Evolutionary conservation across 176 grass and related monocot genomes (phyloP).

Genomic region (Panicum miliaceum): DNA sequence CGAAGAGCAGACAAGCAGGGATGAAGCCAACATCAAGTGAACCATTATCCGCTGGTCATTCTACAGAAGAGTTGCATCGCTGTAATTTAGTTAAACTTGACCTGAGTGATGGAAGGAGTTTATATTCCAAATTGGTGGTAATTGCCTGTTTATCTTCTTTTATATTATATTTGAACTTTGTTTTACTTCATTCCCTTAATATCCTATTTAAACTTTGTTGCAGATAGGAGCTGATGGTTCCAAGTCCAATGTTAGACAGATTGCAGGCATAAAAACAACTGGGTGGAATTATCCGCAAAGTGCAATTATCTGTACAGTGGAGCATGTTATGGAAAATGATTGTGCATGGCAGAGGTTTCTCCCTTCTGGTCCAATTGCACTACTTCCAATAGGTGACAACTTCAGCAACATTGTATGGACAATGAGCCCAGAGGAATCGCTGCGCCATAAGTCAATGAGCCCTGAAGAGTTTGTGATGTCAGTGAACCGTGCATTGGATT

Average conservation of each 20-base stretch:
- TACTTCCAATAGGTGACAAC: constrained; percentile 74
- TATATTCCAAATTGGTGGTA: constrained; percentile 96
- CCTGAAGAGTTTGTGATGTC: constrained; percentile 75
- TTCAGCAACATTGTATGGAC: constrained; percentile 99
- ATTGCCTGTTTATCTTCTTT: constrained; percentile 38
- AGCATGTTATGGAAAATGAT: constrained; percentile 66
- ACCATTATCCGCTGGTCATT: constrained; percentile 1
- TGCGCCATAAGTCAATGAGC: constrained; percentile 68
- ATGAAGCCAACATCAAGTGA: constrained; percentile 39
- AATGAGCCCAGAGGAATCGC: constrained; percentile 80
- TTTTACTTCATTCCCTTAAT: constrained; percentile 24
- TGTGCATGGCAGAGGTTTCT: constrained; percentile 98
- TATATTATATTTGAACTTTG: constrained; percentile 10
- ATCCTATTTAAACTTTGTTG: constrained; percentile 29
- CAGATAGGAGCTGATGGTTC: constrained; percentile 94
- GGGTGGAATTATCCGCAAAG: constrained; percentile 85
- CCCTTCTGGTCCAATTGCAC: constrained; percentile 83
- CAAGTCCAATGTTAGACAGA: constrained; percentile 83
- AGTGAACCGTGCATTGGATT: constrained; percentile 81
- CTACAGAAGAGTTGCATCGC: constrained; percentile 45
- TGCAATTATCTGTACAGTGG: constrained; percentile 89
- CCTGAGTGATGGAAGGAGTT: constrained; percentile 70
- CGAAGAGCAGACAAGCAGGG: constrained; percentile 43
- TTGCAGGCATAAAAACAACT: constrained; percentile 77
- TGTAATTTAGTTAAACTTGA: constrained; percentile 75